Base-by-base conservation (phyloP, 768 basidiomycete genomes). In the Terana coerulea region DNA sequence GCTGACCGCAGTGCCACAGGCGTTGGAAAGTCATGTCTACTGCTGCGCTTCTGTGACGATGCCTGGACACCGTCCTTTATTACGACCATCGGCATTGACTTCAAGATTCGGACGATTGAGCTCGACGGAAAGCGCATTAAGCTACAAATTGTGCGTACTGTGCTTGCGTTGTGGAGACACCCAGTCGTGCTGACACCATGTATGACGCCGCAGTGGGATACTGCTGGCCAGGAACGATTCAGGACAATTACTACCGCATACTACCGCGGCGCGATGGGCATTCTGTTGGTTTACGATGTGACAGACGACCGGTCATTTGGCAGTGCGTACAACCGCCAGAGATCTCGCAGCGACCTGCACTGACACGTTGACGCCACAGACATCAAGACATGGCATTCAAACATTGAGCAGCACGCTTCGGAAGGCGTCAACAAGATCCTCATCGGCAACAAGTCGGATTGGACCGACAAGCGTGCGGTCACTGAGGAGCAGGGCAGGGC, bases 1-100 rank as follows among this genome's bases (percentile, higher is more conserved):
- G n/a, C n/a, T n/a, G n/a, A n/a, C n/a, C 39, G 40, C 25, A 34
- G n/a, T 26, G n/a, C 47, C 34, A 42, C 60, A 86, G 93, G 93
- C 72, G 95, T 97, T 61, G 93, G 95, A 57, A 95, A 99, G 78
- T 98, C 95, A 24, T 93, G 91, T 73, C 78, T 94, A n/a, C 77
- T 94, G 47, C 80, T 93, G 55, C 88, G 93, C 58, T 99, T 99
- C 83, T 98, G 94, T 68, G 97, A 98, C 75, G 97, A 99, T 72
- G 91, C 95, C 57, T 99, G 95, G 94, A 98, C 97, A 29, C 95
- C 95, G 42, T 94, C 91, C 37, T 98, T 98, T 77, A 98, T 98
- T 72, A 98, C 95, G 51, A 99, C 97, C 51, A 99, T 99, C 69
- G 97, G 95, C 53, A 95, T 98, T 60, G 94, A 97, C 81, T 97